These are phyloP conservation scores for Corniculantispora saksenae DNA, from an alignment of 2,329 filamentous ascomycete species.

Conservation along the genomic window DNA sequence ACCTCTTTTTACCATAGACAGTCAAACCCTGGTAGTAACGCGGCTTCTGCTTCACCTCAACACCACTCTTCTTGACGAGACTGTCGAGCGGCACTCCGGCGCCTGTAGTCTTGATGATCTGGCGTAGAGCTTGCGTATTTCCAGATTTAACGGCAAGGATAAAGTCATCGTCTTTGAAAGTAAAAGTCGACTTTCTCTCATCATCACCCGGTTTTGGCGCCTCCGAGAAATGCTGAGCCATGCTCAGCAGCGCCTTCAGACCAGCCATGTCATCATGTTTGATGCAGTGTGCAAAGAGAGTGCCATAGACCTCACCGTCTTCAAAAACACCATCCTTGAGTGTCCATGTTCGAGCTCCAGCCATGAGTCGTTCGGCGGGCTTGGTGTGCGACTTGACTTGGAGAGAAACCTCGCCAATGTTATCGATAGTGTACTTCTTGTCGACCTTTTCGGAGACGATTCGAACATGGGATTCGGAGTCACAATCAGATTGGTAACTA, in stretches of 20 bases:
- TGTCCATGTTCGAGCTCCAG: conserved; percentile 34
- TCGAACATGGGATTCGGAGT: conserved; percentile 41
- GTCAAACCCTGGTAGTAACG: conserved; percentile 75
- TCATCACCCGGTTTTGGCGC: conserved; percentile 36
- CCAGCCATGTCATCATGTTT: conserved; percentile 52
- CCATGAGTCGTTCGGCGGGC: conserved; percentile 54
- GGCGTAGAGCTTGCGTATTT: conserved; percentile 58
- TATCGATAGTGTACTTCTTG: conserved; percentile 72
- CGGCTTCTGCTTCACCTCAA: conserved; percentile 64
- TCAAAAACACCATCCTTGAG: conserved; percentile 32
- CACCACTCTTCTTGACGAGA: conserved; percentile 65
- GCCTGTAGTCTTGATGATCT: conserved; percentile 66
- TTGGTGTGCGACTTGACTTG: conserved; percentile 65
- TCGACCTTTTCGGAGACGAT: conserved; percentile 60
- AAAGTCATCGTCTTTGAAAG: conserved; percentile 45
- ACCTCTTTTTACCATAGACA: conserved; percentile 71
- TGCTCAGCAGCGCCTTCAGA: conserved; percentile 59
- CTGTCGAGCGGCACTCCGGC: conserved; percentile 69
- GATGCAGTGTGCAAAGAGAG: conserved; percentile 49
- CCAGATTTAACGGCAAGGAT: conserved; percentile 46
- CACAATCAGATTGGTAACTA: conserved; percentile 37
- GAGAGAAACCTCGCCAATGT: conserved; percentile 68
- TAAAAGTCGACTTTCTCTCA: conserved; percentile 38
- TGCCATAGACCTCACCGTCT: conserved; percentile 24
- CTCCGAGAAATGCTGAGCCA: conserved; percentile 48